phyloP scores from a whole-genome alignment of 2,329 filamentous ascomycete species.

The Coleophoma crateriformis region DNA sequence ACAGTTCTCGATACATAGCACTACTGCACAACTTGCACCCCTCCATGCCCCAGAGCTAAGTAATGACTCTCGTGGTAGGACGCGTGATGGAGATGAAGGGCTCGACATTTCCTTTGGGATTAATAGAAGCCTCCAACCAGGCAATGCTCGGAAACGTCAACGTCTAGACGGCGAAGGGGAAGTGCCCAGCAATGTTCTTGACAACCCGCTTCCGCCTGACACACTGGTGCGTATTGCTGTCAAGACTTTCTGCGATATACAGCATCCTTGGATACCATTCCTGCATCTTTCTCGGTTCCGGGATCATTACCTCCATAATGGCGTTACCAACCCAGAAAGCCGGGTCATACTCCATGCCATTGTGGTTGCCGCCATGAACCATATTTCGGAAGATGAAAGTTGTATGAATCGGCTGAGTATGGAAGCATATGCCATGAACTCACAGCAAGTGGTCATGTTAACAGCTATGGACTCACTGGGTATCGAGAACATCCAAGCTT shows the following conservation, averaged over 20 bases:
- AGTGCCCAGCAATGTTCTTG: too few species aligned
- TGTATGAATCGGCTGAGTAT: conserved; percentile 1
- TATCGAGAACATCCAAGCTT: conserved; percentile 13
- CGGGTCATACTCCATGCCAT: conserved; percentile 6
- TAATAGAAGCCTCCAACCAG: too few species aligned
- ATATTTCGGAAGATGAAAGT: not conserved
- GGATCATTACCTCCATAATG: conserved; percentile 4
- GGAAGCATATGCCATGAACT: conserved; percentile 1
- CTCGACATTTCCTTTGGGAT: too few species aligned
- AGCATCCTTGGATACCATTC: conserved; percentile 17
- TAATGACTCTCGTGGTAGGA: too few species aligned
- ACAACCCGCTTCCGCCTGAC: too few species aligned
- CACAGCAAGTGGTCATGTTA: conserved; percentile 9
- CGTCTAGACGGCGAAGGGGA: too few species aligned
- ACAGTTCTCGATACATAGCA: too few species aligned
- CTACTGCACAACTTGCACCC: too few species aligned
- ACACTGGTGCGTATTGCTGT: conserved; percentile 1
- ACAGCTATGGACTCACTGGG: conserved; percentile 7
- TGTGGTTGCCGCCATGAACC: conserved; percentile 5
- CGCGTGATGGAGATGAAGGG: too few species aligned
- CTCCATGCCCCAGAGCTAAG: too few species aligned
- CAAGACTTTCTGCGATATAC: conserved; percentile 8
- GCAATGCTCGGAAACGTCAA: too few species aligned
- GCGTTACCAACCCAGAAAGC: conserved; percentile 1
- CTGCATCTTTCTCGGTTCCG: conserved; percentile 9